A percentile compares a stretch with the other conserved stretches of the same genome.
Evolutionary conservation across 225 moss, liverwort and hornwort genomes (phyloP).

Genomic region (Bryoerythrophyllum caledonicum): DNA sequence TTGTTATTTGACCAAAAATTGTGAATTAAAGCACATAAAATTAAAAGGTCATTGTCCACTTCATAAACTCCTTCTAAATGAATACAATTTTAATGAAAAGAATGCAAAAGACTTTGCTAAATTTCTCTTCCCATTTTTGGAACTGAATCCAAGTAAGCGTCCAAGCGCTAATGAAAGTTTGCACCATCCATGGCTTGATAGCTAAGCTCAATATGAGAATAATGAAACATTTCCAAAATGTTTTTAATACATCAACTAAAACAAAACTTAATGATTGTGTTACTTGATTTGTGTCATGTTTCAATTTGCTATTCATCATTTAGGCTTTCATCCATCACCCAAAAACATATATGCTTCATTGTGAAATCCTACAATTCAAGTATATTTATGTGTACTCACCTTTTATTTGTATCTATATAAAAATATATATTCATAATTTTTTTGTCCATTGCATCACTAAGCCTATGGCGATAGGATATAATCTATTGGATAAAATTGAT

Average conservation of each 20-base stretch:
- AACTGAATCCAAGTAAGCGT: slow-evolving; percentile 45
- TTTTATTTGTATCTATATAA: too few species aligned
- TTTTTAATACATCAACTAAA: not conserved
- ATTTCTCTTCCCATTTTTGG: slow-evolving; percentile 51
- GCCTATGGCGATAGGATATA: too few species aligned
- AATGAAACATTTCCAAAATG: not conserved
- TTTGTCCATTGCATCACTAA: too few species aligned
- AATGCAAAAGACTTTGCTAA: slow-evolving; percentile 41
- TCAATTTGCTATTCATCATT: too few species aligned
- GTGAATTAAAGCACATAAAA: slow-evolving; percentile 50
- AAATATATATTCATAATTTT: too few species aligned
- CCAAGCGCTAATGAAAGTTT: slow-evolving; percentile 48
- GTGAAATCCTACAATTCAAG: too few species aligned
- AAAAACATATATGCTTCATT: too few species aligned
- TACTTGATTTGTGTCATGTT: too few species aligned
- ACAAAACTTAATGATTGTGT: not conserved
- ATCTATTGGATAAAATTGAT: too few species aligned
- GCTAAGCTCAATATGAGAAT: not conserved
- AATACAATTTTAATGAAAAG: slow-evolving; percentile 45
- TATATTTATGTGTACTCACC: too few species aligned
- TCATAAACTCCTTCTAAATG: slow-evolving; percentile 43
- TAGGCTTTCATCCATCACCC: too few species aligned
- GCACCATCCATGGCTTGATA: slow-evolving; percentile 46
- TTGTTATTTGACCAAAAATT: slow-evolving; percentile 51
- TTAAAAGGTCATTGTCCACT: slow-evolving; percentile 43